phyloP scores from a whole-genome alignment of 148 eudicot genomes.

The Rhododendron mucronatum region DNA sequence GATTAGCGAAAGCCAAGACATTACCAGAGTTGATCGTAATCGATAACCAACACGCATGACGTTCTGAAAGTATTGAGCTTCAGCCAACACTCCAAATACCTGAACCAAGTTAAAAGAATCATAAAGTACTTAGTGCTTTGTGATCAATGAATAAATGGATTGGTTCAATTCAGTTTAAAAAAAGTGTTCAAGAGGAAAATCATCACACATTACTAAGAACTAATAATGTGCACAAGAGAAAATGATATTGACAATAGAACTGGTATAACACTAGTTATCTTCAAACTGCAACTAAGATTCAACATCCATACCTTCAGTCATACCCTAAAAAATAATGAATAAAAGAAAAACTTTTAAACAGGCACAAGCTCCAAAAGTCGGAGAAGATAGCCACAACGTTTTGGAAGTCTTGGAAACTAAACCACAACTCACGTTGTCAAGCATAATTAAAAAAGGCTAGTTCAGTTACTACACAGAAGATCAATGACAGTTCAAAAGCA shows the following conservation, averaged over 20 bases:
- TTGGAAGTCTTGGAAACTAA: not conserved
- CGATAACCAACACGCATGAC: slow-evolving; percentile 98
- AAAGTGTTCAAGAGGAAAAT: not conserved
- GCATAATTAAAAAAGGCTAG: not conserved
- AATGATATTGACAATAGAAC: not conserved
- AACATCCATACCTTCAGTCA: not conserved
- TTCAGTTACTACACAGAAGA: not conserved
- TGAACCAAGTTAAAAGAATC: slow-evolving; percentile 22
- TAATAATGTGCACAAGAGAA: not conserved
- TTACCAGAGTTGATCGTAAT: slow-evolving; percentile 69
- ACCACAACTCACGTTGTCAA: not conserved
- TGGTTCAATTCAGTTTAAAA: not conserved
- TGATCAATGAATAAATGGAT: not conserved
- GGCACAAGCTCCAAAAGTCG: not conserved
- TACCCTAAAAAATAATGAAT: not conserved
- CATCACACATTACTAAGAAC: not conserved
- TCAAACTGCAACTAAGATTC: not conserved
- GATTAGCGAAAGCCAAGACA: not conserved
- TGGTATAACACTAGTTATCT: not conserved
- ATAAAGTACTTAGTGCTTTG: not conserved
- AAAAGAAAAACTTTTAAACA: not conserved
- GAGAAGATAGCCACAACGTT: not conserved
- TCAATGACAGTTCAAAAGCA: not conserved
- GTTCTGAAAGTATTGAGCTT: slow-evolving; percentile 96
- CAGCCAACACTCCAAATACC: slow-evolving; percentile 80